A percentile compares a stretch with the other conserved stretches of the same genome.
These are phyloP conservation scores for Aspergillus arachidicola DNA, from an alignment of 2,329 filamentous ascomycete species.

Conservation along the genomic window DNA sequence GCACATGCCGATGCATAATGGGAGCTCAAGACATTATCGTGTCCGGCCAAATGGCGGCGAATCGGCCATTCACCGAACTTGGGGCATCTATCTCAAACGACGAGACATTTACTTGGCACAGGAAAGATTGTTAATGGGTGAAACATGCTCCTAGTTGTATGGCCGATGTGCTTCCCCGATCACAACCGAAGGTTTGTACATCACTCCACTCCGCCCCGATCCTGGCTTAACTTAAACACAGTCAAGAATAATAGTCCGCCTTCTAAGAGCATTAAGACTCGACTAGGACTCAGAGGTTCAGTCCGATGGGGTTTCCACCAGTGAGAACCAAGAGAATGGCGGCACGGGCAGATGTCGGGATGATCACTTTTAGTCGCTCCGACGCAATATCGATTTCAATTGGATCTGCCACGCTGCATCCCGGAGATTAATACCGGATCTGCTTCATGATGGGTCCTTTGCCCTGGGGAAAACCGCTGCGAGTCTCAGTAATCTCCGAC, in stretches of 20 bases:
- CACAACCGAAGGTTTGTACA: neutral
- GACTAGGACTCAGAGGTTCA: neutral
- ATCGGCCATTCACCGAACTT: no score
- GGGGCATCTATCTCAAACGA: no score
- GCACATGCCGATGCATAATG: neutral
- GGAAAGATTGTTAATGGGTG: no score
- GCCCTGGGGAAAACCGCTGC: neutral
- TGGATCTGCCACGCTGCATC: neutral
- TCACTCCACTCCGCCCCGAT: neutral
- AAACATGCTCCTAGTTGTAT: no score
- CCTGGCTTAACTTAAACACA: neutral
- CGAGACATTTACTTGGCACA: no score
- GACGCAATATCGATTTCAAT: neutral
- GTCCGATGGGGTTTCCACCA: neutral
- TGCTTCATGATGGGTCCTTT: neutral
- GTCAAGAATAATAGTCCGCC: neutral
- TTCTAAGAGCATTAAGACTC: neutral
- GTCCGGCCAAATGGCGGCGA: no score
- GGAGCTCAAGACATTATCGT: neutral
- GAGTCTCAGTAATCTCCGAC: constrained; percentile 8
- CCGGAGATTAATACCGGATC: neutral
- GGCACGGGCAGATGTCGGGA: constrained; percentile 15
- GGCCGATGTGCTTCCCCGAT: no score
- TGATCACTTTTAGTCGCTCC: constrained; percentile 9
- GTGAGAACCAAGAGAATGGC: neutral